Evolutionary conservation across 108 stramenopile genomes (phyloP), one percentile per base, ranked within the genome.

Genomic region (Licmophora abbreviata): DNA sequence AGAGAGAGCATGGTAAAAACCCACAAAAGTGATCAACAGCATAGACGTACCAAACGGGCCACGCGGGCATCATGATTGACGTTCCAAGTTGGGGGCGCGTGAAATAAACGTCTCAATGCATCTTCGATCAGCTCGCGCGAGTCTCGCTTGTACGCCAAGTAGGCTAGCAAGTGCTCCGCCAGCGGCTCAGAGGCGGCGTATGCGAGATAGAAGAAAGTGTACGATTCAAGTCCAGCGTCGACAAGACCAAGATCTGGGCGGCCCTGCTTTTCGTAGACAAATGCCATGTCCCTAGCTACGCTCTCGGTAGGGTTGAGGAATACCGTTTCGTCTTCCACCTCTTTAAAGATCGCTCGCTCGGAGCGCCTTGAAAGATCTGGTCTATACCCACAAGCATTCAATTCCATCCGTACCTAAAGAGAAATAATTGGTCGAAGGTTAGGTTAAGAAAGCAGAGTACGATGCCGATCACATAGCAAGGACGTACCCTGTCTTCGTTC

Each of bases 381-480:
- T 44, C 92, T 66, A 49, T 77, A 94, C 14, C 92, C 92, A 69
- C 82, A 79, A 20, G 57, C 31, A 35, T 83, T 69, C 44, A 93
- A 53, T 58, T 93, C 91, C 18, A 44, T n/a, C n/a, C n/a, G n/a
- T n/a, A n/a, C n/a, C n/a, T n/a, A n/a, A n/a, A n/a, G n/a, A n/a
- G n/a, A n/a, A n/a, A n/a, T n/a, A n/a, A n/a, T n/a, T n/a, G n/a
- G n/a, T n/a, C n/a, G n/a, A n/a, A n/a, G n/a, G n/a, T n/a, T n/a
- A n/a, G n/a, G n/a, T n/a, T n/a, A n/a, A n/a, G n/a, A n/a, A n/a
- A n/a, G n/a, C n/a, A n/a, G n/a, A n/a, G n/a, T n/a, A n/a, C n/a
- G n/a, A n/a, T n/a, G n/a, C n/a, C n/a, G n/a, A n/a, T n/a, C n/a
- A n/a, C n/a, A n/a, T n/a, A n/a, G n/a, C n/a, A n/a, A n/a, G n/a